phyloP scores from a whole-genome alignment of 208 protist species.

The Wallacemonas sp. region DNA sequence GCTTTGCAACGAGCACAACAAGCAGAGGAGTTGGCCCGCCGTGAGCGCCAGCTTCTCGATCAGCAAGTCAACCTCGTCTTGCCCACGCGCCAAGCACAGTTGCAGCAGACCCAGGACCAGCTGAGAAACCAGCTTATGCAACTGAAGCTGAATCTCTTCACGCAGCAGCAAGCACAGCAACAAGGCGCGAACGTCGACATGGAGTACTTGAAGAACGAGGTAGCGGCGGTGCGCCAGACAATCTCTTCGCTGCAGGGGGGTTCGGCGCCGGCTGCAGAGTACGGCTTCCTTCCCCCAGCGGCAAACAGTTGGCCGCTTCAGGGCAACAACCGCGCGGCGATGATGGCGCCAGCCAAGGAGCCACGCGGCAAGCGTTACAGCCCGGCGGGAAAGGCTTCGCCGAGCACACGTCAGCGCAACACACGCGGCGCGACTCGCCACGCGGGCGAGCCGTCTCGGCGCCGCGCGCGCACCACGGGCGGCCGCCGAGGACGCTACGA shows the following conservation, averaged over 20 bases:
- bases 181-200: conserved; percentile 25
- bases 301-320: conserved; percentile 7
- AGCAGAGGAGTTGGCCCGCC: conserved; percentile 19
- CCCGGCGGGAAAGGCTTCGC: too few species aligned
- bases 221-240: conserved; percentile 26
- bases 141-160: conserved; percentile 42
- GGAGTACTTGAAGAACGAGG: conserved; percentile 37
- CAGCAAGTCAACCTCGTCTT: conserved; percentile 43
- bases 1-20: conserved; percentile 31
- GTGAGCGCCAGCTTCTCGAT: conserved; percentile 34
- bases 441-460: too few species aligned
- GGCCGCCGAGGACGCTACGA: conserved; percentile 10
- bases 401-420: too few species aligned
- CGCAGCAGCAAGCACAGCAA: conserved; percentile 21
- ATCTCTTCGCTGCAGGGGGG: conserved; percentile 6
- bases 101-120: conserved; percentile 41
- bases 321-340: background rate
- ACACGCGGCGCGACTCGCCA: too few species aligned
- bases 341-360: background rate
- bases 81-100: conserved; percentile 32
- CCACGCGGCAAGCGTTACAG: background rate
- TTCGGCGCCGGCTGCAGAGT: background rate
- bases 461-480: background rate
- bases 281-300: background rate
- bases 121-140: conserved; percentile 34